Percentiles rank a stretch among this genome's conserved stretches.
phyloP scores from a whole-genome alignment of 2,329 filamentous ascomycete genomes.

The Neophaeococcomyces mojaviensis region DNA sequence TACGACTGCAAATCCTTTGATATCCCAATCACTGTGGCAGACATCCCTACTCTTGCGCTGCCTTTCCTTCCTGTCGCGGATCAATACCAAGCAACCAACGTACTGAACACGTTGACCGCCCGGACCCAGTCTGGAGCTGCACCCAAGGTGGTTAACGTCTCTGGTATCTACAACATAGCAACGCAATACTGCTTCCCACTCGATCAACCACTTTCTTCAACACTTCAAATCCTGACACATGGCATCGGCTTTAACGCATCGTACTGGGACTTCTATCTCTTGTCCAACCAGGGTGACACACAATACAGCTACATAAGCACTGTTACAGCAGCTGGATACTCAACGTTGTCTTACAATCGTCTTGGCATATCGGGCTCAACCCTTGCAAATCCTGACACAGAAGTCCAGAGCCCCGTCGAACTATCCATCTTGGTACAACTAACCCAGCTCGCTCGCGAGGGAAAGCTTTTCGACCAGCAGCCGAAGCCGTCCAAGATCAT shows the following conservation, averaged over 20 bases:
- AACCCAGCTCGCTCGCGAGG: too few relatives aligned
- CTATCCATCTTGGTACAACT: constrained; percentile 50
- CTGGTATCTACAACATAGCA: constrained; percentile 50
- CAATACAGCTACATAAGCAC: constrained; percentile 58
- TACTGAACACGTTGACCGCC: too few relatives aligned
- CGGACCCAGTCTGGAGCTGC: too few relatives aligned
- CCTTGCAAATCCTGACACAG: constrained; percentile 48
- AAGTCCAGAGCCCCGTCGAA: constrained; percentile 53
- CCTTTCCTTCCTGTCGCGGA: too few relatives aligned
- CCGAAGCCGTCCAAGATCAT: constrained; percentile 33
- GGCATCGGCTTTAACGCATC: constrained; percentile 30
- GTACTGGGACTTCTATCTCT: constrained; percentile 57
- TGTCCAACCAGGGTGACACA: too few relatives aligned
- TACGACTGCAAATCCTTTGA: too few relatives aligned
- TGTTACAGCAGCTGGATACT: constrained; percentile 48
- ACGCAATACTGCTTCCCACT: constrained; percentile 56
- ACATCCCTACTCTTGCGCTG: too few relatives aligned
- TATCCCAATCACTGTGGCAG: too few relatives aligned
- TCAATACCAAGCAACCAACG: too few relatives aligned
- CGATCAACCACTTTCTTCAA: constrained; percentile 21
- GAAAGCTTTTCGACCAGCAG: constrained; percentile 47
- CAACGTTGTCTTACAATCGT: constrained; percentile 55
- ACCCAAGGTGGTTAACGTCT: too few relatives aligned
- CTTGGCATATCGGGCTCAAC: constrained; percentile 54
- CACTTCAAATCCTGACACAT: constrained; percentile 34